Base-by-base conservation (phyloP, 352 stramenopile species). In the Thraustochytrium striatum region DNA sequence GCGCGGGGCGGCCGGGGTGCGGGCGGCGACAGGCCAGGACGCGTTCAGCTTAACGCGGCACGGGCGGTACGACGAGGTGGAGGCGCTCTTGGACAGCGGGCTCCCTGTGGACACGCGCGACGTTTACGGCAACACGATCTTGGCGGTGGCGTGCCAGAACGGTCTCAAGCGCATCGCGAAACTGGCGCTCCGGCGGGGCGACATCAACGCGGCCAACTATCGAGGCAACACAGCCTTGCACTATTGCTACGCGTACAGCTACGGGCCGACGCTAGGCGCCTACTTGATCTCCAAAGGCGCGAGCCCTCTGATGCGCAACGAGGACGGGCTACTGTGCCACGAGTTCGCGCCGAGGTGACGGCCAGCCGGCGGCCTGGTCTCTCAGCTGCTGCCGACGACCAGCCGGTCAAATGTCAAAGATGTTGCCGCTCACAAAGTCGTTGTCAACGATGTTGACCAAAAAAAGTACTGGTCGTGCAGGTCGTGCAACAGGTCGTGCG, bases 401-500 rank as follows among this genome's bases (percentile, higher is more conserved):
- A 70, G 44, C 28, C 78, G 44, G 0, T 85, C 44, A 53, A 85
- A 85, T 61, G 21, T 83, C 61, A 47, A 85, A 86, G 13, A 86
- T 61, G n/a, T 84, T 32, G 21, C 44, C 70, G 9, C 85, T 68
- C 28, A 85, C 50, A 36, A 96, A 99, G 82, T 99, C 92, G 85
- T 99, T 98, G 88, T 99, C 95, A 82, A 99, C 95, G 69, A 99
- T 97, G 72, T 93, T 97, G 52, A 98, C 94, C 52, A 99, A 86
- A n/a, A 82, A 61, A 95, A 98, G 85, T 98, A 98, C 59, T 92
- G 91, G 87, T 98, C 93, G 83, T 96, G 89, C 57, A 99, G 96
- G 57, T 92, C 89, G 79, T 97, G 90, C 78, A 99, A 87, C 52
- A 99, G 85, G 55, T 93, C 90, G 65, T 91, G 88, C 25, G 91